A percentile compares a stretch with the other conserved stretches of the same genome.
Conservation (phyloP, 371 early-diverging fungal genomes). For the Mucor piriformis region DNA sequence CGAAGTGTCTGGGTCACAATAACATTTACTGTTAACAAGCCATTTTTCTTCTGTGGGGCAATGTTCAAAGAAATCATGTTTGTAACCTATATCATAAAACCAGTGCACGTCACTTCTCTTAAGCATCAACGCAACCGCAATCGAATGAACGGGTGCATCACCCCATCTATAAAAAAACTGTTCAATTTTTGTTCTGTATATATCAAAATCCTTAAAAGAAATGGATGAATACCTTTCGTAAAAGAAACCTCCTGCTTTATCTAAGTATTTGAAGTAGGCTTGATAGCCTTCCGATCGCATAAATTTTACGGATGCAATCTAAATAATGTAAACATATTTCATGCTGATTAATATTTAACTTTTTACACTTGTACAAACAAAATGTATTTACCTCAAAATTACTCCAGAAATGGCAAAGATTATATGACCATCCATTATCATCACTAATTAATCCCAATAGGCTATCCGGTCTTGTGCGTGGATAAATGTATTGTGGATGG, state of each 20-base stretch:
- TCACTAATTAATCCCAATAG: constrained; percentile 35
- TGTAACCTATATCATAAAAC: constrained; percentile 88
- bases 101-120: constrained; percentile 80
- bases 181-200: neutral
- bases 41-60: constrained; percentile 63
- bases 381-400: constrained; percentile 33
- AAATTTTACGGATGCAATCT: constrained; percentile 55
- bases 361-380: neutral
- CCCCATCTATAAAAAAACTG: constrained; percentile 71
- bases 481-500: constrained; percentile 49
- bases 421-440: constrained; percentile 47
- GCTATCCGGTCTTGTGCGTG: constrained; percentile 44
- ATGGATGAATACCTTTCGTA: constrained; percentile 74
- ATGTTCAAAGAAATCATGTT: constrained; percentile 69
- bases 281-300: constrained; percentile 73
- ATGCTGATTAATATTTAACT: neutral
- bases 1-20: constrained; percentile 50
- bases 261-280: constrained; percentile 80
- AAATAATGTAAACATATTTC: neutral
- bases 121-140: constrained; percentile 84
- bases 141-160: constrained; percentile 94
- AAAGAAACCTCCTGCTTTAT: constrained; percentile 84
- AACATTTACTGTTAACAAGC: constrained; percentile 52
- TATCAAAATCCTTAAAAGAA: no score
- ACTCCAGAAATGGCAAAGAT: constrained; percentile 82